Evolutionary conservation across 805 yeast genomes (phyloP).

Genomic region (Brettanomyces naardenensis): DNA sequence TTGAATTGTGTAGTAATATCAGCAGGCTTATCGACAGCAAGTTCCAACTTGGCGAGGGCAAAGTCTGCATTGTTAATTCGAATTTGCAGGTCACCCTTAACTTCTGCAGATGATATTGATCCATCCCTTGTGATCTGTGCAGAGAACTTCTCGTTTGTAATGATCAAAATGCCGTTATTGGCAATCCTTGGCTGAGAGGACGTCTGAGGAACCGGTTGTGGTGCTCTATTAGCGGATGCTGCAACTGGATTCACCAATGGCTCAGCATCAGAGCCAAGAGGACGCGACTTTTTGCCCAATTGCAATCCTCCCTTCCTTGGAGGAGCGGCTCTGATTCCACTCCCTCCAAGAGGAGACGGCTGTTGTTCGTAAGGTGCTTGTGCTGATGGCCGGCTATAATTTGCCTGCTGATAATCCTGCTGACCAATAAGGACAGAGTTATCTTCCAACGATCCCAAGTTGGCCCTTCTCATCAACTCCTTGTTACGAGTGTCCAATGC

Average conservation of each 20-base stretch:
- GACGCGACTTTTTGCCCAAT: conserved; percentile 49
- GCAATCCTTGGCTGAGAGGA: conserved; percentile 24
- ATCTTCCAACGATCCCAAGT: conserved; percentile 1
- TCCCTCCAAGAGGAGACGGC: conserved; percentile 11
- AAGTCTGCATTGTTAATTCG: conserved; percentile 73
- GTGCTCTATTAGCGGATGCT: conserved; percentile 15
- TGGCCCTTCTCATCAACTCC: conserved; percentile 57
- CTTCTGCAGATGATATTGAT: conserved; percentile 55
- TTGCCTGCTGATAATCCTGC: background rate
- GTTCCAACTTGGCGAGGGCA: conserved; percentile 56
- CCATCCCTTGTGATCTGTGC: conserved; percentile 86
- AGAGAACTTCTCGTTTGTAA: conserved; percentile 67
- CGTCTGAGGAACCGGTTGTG: conserved; percentile 17
- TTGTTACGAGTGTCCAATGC: conserved; percentile 26
- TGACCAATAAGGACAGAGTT: background rate
- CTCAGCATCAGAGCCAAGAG: conserved; percentile 13
- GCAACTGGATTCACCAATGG: conserved; percentile 24
- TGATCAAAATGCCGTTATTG: conserved; percentile 74
- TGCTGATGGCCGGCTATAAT: conserved; percentile 16
- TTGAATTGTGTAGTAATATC: conserved; percentile 58
- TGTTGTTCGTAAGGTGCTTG: conserved; percentile 12
- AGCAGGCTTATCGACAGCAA: conserved; percentile 41
- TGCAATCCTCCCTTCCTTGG: conserved; percentile 68
- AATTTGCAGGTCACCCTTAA: conserved; percentile 86
- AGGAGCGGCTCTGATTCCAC: conserved; percentile 23